Percentiles rank a stretch among this genome's conserved stretches.
phyloP scores from a whole-genome alignment of 768 basidiomycete species.

The Panellus pusillus region DNA sequence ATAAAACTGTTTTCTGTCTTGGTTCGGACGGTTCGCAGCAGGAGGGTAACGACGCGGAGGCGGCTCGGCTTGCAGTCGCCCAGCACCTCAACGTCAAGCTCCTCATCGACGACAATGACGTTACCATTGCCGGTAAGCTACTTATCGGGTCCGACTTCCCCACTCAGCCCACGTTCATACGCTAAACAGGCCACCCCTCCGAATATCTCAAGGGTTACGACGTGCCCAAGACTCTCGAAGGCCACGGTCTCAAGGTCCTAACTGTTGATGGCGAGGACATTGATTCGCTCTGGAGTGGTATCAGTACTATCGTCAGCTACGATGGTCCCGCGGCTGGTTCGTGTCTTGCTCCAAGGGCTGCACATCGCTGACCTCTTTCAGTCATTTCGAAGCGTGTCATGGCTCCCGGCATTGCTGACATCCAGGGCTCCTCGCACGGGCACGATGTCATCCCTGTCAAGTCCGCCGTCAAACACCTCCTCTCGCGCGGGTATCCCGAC shows the following conservation, averaged over 20 bases:
- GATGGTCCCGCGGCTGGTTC: constrained; percentile 79
- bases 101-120: constrained; percentile 88
- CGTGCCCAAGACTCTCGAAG: constrained; percentile 67
- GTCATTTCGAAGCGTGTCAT: constrained; percentile 71
- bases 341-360: constrained; percentile 18
- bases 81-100: constrained; percentile 83
- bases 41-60: constrained; percentile 90
- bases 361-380: constrained; percentile 23
- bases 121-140: constrained; percentile 72
- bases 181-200: constrained; percentile 63
- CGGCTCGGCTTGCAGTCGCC: constrained; percentile 83
- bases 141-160: not conserved
- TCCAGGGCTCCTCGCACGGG: constrained; percentile 77
- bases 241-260: constrained; percentile 80
- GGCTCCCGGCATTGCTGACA: constrained; percentile 70
- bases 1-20: constrained; percentile 77
- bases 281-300: constrained; percentile 71
- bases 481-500: constrained; percentile 57
- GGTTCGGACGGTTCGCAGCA: constrained; percentile 92
- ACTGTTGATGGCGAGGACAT: constrained; percentile 77
- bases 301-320: constrained; percentile 54
- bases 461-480: constrained; percentile 73
- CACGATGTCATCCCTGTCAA: constrained; percentile 88
- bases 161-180: constrained; percentile 10
- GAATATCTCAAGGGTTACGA: constrained; percentile 82